Percentiles rank a stretch among this genome's conserved stretches.
phyloP scores from a whole-genome alignment of 2,329 filamentous ascomycete genomes.

The Fusarium mangiferae region DNA sequence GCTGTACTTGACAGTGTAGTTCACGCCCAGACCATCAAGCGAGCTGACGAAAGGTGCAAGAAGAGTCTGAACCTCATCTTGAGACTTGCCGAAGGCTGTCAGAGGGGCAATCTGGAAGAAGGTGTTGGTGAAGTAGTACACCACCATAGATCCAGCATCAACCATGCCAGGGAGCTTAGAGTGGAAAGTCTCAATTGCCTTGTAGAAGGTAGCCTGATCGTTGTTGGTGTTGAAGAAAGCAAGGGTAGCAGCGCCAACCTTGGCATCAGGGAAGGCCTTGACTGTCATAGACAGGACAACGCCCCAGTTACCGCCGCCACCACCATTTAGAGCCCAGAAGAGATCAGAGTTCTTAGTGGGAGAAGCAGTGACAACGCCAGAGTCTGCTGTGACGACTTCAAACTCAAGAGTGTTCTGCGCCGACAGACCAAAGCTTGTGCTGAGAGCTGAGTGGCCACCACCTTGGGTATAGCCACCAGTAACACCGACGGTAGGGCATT shows the following conservation, averaged over 20 bases:
- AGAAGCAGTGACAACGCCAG: conserved; percentile 60
- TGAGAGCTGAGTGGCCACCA: conserved; percentile 63
- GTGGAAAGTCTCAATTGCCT: conserved; percentile 57
- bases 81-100: neutral
- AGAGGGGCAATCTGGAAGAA: conserved; percentile 56
- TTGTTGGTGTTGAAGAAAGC: conserved; percentile 49
- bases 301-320: conserved; percentile 68
- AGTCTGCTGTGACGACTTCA: conserved; percentile 64
- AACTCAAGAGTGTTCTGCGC: conserved; percentile 69
- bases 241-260: conserved; percentile 57
- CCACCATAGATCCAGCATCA: conserved; percentile 59
- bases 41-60: conserved; percentile 47
- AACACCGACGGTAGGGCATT: conserved; percentile 65
- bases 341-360: conserved; percentile 62
- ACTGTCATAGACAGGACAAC: conserved; percentile 66
- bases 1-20: conserved; percentile 9
- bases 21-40: conserved; percentile 8
- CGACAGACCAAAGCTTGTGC: conserved; percentile 65
- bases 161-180: conserved; percentile 50
- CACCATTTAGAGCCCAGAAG: conserved; percentile 71
- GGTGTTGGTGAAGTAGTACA: conserved; percentile 54
- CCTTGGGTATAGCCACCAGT: conserved; percentile 67
- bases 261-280: conserved; percentile 48
- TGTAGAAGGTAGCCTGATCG: conserved; percentile 57
- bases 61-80: conserved; percentile 30